Base-by-base conservation (phyloP, 2,329 filamentous ascomycete species). In the Clarireedia sp. region DNA sequence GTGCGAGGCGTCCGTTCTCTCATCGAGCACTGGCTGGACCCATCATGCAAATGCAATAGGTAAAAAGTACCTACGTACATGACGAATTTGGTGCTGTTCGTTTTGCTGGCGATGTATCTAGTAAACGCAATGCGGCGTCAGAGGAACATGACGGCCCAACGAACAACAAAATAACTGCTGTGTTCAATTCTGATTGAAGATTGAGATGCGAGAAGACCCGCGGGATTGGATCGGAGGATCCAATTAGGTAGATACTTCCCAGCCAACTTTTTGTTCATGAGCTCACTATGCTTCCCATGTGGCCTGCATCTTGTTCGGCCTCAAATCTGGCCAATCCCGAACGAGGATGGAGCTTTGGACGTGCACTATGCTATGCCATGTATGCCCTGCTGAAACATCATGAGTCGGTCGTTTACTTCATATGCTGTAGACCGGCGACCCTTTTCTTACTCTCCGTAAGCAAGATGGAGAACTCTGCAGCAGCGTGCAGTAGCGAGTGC, bases 361-460 rank as follows among this genome's bases (percentile, higher is more conserved):
- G 40, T 43, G 40, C 40, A 21, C 24, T 44, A 36, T 50, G 10
- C 17, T 36, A 49, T 49, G 51, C 36, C 19, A 44, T 43, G 52
- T 44, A 49, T 49, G 48, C 38, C 36, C 29, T 52, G 37, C 46
- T 59, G 58, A 59, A 59, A 59, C 58, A 53, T 56, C 21, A 48
- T 59, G 48, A 58, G 51, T 45, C 41, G 43, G 49, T 52, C 54
- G 26, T 29, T 47, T 45, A 19, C 51, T 48, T 17, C 24, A 44
- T 23, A 55, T 50, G 29, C 29, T 33, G 29, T 33, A 33, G 29
- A 33, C 29, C 29, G 29, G 9, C 29, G 29, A 33, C 16, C 44
- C 17, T n/a, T n/a, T 47, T 24, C 44, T 19, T n/a, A 21, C 23
- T 16, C 44, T 21, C 16, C 44, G 19, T 24, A 47, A 16, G 24